These are phyloP conservation scores for Teunomyces cretensis DNA, from an alignment of 805 yeast species.

Conservation along the genomic window DNA sequence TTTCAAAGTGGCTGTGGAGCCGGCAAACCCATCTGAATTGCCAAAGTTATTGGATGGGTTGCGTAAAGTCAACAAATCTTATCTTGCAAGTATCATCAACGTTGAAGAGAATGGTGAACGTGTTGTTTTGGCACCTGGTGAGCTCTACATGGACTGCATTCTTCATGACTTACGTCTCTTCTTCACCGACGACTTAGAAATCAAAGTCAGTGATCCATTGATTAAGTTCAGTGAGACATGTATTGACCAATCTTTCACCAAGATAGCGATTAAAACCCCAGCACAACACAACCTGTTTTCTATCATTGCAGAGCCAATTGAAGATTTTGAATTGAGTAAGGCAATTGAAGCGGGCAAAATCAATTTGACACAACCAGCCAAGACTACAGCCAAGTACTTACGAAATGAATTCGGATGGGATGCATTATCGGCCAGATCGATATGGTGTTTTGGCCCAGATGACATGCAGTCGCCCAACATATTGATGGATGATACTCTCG, in stretches of 20 bases:
- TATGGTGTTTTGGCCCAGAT: constrained; percentile 71
- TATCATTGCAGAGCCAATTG: constrained; percentile 74
- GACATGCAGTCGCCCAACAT: constrained; percentile 47
- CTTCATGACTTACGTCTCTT: constrained; percentile 70
- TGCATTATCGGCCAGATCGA: constrained; percentile 73
- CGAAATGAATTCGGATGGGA: constrained; percentile 74
- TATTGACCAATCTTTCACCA: constrained; percentile 60
- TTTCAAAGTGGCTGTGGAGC: constrained; percentile 81
- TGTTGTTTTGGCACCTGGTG: constrained; percentile 80
- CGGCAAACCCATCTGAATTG: constrained; percentile 72
- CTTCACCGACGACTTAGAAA: constrained; percentile 59
- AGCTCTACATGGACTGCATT: constrained; percentile 79
- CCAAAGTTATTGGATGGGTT: constrained; percentile 74
- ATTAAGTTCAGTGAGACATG: constrained; percentile 80
- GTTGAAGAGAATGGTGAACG: constrained; percentile 92
- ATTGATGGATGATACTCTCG: constrained; percentile 69
- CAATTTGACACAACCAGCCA: constrained; percentile 32
- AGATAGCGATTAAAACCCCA: constrained; percentile 59
- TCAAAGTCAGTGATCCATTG: constrained; percentile 83
- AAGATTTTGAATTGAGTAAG: constrained; percentile 43
- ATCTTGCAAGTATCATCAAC: constrained; percentile 63
- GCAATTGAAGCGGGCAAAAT: constrained; percentile 57
- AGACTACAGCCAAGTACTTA: constrained; percentile 53
- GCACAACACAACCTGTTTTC: constrained; percentile 59
- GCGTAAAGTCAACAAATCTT: constrained; percentile 57